A percentile compares a stretch with the other conserved stretches of the same genome.
Conservation (phyloP, 257 asterid genomes). For the Lavandula angustifolia region DNA sequence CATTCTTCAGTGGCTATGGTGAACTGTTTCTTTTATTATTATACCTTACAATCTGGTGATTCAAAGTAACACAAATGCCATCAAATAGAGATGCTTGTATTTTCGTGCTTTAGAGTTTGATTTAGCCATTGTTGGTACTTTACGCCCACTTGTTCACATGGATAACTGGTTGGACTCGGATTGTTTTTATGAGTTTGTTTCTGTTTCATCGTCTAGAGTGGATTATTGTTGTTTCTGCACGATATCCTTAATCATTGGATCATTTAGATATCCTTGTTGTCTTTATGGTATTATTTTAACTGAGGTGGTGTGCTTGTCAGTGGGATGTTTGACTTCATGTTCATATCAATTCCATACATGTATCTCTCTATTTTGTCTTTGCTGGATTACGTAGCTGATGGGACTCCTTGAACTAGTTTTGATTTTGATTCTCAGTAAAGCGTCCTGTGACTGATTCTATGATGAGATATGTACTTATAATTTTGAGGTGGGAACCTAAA, state of each 20-base stretch:
- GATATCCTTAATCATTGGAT: neutral
- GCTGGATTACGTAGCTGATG: slow-evolving; percentile 29
- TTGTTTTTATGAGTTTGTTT: neutral
- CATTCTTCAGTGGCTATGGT: slow-evolving; percentile 24
- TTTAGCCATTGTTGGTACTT: slow-evolving; percentile 10
- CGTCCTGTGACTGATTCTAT: slow-evolving; percentile 12
- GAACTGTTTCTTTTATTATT: neutral
- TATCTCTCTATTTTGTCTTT: slow-evolving; percentile 24
- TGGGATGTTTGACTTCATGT: slow-evolving; percentile 19
- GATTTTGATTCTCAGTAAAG: neutral
- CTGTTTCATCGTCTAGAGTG: slow-evolving; percentile 16
- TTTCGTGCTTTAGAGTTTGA: slow-evolving; percentile 12
- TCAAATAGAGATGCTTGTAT: slow-evolving; percentile 16
- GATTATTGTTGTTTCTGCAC: slow-evolving; percentile 11
- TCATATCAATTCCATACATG: slow-evolving; percentile 15
- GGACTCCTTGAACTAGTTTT: slow-evolving; percentile 13
- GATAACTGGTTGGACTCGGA: neutral
- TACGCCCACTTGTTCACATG: slow-evolving; percentile 1
- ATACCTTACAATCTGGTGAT: slow-evolving; percentile 11
- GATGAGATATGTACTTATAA: neutral
- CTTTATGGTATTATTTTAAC: slow-evolving; percentile 15
- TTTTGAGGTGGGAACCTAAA: slow-evolving; percentile 19
- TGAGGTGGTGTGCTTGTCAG: slow-evolving; percentile 12
- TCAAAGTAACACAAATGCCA: slow-evolving; percentile 5
- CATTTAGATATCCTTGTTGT: slow-evolving; percentile 3